Percentiles rank a stretch among this genome's conserved stretches.
Evolutionary conservation across 1,284 basidiomycete genomes (phyloP).

Genomic region (Apiotrichum veenhuisii): DNA sequence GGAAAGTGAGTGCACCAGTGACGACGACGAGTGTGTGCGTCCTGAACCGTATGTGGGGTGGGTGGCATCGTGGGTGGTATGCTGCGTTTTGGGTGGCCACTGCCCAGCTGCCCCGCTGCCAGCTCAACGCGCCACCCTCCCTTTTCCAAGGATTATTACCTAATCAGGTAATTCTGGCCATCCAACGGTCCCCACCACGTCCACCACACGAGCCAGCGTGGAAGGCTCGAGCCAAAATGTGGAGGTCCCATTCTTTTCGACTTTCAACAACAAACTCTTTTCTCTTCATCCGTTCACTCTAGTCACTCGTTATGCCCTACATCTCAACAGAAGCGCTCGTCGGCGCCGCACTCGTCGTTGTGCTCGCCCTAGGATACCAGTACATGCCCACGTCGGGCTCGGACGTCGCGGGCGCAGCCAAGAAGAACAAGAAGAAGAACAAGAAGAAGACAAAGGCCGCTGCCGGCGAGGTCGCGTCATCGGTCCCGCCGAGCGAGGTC

Average conservation of each 20-base stretch:
- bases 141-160: too few species aligned
- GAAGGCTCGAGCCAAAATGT: conserved; percentile 1
- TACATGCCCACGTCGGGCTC: conserved; percentile 21
- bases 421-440: conserved; percentile 34
- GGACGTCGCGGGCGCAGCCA: neutral
- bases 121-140: too few species aligned
- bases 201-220: too few species aligned
- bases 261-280: too few species aligned
- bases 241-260: neutral
- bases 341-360: conserved; percentile 34
- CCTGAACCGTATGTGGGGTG: too few species aligned
- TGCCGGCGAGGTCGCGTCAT: neutral
- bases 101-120: too few species aligned
- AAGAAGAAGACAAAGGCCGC: conserved; percentile 35
- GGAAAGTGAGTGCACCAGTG: too few species aligned
- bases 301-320: conserved; percentile 36
- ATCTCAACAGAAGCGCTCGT: conserved; percentile 46
- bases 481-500: conserved; percentile 1
- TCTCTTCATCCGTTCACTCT: neutral
- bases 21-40: too few species aligned
- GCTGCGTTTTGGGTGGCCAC: too few species aligned
- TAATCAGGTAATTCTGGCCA: conserved; percentile 12
- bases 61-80: too few species aligned
- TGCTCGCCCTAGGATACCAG: conserved; percentile 38
- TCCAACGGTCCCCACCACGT: too few species aligned